These are phyloP conservation scores for Balakata baccata DNA, from an alignment of 345 rosid genomes.

Conservation along the genomic window DNA sequence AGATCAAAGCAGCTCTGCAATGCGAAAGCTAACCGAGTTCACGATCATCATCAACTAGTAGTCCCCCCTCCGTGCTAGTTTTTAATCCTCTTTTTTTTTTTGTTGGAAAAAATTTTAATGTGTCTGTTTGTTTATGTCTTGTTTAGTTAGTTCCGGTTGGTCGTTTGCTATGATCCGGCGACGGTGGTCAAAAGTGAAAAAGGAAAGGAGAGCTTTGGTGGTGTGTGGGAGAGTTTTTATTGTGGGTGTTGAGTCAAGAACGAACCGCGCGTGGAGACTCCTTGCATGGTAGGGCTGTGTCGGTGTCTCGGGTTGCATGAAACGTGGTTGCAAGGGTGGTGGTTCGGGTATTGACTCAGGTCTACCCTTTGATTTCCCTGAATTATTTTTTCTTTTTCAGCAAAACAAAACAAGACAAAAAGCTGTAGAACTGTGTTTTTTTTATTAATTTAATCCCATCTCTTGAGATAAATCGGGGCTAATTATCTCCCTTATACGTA, in stretches of 20 bases:
- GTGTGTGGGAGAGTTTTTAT: neutral
- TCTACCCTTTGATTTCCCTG: slow-evolving; percentile 45
- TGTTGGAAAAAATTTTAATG: too few relatives aligned
- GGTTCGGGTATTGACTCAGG: slow-evolving; percentile 99
- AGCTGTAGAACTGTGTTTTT: neutral
- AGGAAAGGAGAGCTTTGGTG: neutral
- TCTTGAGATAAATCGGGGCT: neutral
- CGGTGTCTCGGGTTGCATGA: slow-evolving; percentile 6
- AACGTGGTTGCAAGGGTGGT: slow-evolving; percentile 66
- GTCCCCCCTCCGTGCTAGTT: too few relatives aligned
- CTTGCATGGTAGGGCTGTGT: slow-evolving; percentile 34
- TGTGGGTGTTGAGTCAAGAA: slow-evolving; percentile 98
- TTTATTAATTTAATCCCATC: slow-evolving; percentile 12
- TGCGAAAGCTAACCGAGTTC: slow-evolving; percentile 48
- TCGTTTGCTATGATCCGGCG: neutral
- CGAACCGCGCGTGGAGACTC: slow-evolving; percentile 91
- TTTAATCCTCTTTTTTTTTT: neutral
- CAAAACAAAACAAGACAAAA: neutral
- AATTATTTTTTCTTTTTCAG: neutral
- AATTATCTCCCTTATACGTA: neutral
- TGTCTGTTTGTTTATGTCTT: neutral
- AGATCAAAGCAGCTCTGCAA: slow-evolving; percentile 81
- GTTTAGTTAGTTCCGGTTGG: neutral
- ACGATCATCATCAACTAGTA: neutral
- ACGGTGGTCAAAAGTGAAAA: neutral